Evolutionary conservation across 2,329 filamentous ascomycete genomes (phyloP), one percentile per base, ranked within the genome.

Genomic region (Penicillium nordicum): DNA sequence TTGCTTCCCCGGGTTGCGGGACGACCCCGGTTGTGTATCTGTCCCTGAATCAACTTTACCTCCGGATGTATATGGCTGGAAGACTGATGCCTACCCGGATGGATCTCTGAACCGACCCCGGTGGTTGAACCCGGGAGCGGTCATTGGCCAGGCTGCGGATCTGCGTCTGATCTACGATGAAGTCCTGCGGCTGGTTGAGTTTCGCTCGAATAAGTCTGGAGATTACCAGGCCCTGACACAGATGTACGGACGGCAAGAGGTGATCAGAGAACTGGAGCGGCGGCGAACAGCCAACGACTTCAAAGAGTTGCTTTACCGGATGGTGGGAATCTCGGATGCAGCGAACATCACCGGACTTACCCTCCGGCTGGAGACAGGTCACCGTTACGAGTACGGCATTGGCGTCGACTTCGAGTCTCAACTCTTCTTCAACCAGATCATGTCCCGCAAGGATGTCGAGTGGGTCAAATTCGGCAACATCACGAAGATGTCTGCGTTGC

Each of bases 161-260:
- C 58, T 84, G 41, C 75, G 73, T 42, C 60, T 67, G 2, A 70
- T 84, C 16, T 83, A 79, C 49, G 69, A 74, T 23, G 72, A 74
- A 11, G 74, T 78, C 5, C 58, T 79, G 37, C 72, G 72, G 18
- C 72, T 76, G 16, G 65, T 73, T 64, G 61, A 69, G 61, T 49
- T 66, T 61, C 53, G 67, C 63, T 62, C 61, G 36, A 71, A 68
- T 43, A 70, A 70, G 36, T 59, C 63, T 25, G 57, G 71, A 29
- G 79, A 81, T 60, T 75, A 80, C 62, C 70, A 74, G 57, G 76
- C 78, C n/a, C 75, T 84, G 50, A 74, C 79, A 5, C 76, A 80
- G 55, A 76, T 84, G 40, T 83, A 78, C 54, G 80, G 78, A 23
- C 75, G 79, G 43, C 82, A 84, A 64, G 81, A 84, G 65, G 78